phyloP scores from a whole-genome alignment of 2,329 filamentous ascomycete genomes.

The Fusarium sp. region DNA sequence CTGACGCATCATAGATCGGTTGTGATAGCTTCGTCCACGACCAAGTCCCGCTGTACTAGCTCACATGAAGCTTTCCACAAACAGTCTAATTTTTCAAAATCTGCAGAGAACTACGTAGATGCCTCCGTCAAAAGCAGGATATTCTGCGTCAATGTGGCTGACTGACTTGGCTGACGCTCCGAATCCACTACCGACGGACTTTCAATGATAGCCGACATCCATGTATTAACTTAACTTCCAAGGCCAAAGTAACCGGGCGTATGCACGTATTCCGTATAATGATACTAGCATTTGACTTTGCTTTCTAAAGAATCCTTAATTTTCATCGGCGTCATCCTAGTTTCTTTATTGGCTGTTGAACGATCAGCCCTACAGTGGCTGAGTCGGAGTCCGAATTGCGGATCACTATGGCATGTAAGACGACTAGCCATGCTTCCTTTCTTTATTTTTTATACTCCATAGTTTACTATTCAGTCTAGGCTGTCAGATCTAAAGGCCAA shows the following conservation, averaged over 20 bases:
- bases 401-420: constrained; percentile 7
- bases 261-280: constrained; percentile 1
- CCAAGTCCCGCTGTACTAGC: constrained; percentile 8
- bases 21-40: background rate
- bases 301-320: background rate
- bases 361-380: constrained; percentile 42
- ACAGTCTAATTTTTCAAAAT: constrained; percentile 3
- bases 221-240: background rate
- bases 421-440: background rate
- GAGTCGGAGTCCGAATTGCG: constrained; percentile 8
- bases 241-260: constrained; percentile 11
- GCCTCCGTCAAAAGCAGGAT: background rate
- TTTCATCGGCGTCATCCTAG: background rate
- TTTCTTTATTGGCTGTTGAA: constrained; percentile 8
- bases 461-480: background rate
- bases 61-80: constrained; percentile 14
- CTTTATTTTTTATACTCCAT: too few species aligned
- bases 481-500: background rate
- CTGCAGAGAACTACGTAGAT: background rate
- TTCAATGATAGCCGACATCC: too few species aligned
- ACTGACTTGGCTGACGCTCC: constrained; percentile 38
- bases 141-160: constrained; percentile 3
- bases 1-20: constrained; percentile 17
- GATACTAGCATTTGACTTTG: background rate
- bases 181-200: background rate